Evolutionary conservation across 2,329 filamentous ascomycete species (phyloP).

Genomic region (Trichoderma koningiopsis): DNA sequence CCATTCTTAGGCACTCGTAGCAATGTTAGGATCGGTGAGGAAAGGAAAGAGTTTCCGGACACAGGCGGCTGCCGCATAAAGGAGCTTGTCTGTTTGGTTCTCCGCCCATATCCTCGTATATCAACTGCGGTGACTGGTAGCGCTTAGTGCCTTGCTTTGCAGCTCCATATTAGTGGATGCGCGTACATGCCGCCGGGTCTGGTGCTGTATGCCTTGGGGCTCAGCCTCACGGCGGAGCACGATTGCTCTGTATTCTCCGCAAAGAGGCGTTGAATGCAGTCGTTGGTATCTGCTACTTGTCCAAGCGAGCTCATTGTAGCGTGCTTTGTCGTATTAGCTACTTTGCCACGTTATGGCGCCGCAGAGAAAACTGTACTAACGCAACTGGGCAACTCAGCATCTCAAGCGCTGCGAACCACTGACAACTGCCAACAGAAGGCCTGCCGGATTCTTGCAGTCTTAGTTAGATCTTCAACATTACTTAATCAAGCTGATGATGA

Average conservation of each 20-base stretch:
- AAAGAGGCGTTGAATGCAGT: not conserved
- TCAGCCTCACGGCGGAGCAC: slow-evolving; percentile 10
- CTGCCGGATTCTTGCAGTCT: not conserved
- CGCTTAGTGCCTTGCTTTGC: not conserved
- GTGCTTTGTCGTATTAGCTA: not conserved
- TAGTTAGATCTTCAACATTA: not conserved
- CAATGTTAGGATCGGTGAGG: not conserved
- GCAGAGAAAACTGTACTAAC: not conserved
- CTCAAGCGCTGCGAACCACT: not conserved
- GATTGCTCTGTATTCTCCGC: not conserved
- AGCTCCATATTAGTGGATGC: not conserved
- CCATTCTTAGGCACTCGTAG: not conserved
- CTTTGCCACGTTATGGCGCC: not conserved
- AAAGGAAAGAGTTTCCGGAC: not conserved
- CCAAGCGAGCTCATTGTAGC: not conserved
- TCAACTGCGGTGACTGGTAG: not conserved
- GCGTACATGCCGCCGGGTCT: not conserved
- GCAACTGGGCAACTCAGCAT: not conserved
- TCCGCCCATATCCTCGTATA: not conserved
- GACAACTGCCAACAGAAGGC: not conserved
- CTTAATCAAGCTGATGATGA: not conserved
- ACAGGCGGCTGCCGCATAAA: not conserved
- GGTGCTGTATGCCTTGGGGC: slow-evolving; percentile 16
- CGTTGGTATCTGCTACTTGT: not conserved
- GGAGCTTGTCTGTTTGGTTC: not conserved